Evolutionary conservation across 2,329 filamentous ascomycete species (phyloP).

Genomic region (Hypoxylon rubiginosum): DNA sequence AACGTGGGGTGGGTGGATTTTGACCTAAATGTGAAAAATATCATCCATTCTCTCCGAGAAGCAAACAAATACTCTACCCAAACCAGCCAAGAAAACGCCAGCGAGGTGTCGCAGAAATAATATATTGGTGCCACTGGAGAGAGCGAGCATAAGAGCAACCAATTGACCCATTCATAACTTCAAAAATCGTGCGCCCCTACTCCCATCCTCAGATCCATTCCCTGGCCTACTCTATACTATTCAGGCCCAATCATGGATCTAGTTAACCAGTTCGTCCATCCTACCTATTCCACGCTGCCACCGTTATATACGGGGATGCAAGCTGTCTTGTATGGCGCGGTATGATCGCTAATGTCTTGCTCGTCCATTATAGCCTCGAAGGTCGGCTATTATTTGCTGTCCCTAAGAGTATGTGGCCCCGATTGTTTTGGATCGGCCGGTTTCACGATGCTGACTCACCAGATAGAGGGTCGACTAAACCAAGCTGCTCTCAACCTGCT

Average conservation of each 20-base stretch:
- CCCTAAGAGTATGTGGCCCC: constrained; percentile 85
- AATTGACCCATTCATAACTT: constrained; percentile 8
- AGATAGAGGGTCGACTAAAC: constrained; percentile 89
- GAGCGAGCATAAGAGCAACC: not conserved
- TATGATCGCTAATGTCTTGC: constrained; percentile 54
- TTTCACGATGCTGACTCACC: constrained; percentile 41
- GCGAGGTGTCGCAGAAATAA: constrained; percentile 10
- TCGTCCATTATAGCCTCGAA: constrained; percentile 75
- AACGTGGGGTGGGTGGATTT: constrained; percentile 55
- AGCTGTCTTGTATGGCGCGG: constrained; percentile 1
- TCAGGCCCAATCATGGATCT: constrained; percentile 61
- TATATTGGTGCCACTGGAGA: not conserved
- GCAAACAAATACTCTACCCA: constrained; percentile 15
- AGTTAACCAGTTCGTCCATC: constrained; percentile 64
- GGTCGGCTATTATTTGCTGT: constrained; percentile 95
- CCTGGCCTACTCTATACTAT: not conserved
- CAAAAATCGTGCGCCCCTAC: not conserved
- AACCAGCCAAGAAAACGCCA: constrained; percentile 20
- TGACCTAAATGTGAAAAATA: constrained; percentile 35
- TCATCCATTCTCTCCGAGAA: constrained; percentile 23
- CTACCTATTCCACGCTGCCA: constrained; percentile 14
- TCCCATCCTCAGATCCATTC: not conserved
- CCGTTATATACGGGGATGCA: not conserved
- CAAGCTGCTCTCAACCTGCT: constrained; percentile 90
- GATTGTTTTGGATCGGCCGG: not conserved